phyloP scores from a whole-genome alignment of 129 eudicot genomes.

The Flaveria sonorensis region DNA sequence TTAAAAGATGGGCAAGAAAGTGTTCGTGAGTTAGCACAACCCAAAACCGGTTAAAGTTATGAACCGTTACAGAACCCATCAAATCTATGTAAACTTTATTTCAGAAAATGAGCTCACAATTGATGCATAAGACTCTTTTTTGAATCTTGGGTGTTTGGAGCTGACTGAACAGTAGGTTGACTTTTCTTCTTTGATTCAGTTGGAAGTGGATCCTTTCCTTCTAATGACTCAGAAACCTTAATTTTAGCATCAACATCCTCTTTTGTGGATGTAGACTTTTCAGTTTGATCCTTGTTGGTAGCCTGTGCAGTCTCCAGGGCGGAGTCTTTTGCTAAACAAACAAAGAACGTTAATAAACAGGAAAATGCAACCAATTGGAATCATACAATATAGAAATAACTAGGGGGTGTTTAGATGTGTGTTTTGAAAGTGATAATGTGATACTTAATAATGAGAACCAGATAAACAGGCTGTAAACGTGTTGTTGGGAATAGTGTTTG shows the following conservation, averaged over 20 bases:
- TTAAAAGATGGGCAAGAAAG: background rate
- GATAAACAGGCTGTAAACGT: background rate
- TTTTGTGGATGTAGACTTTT: conserved; percentile 22
- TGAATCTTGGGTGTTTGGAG: conserved; percentile 23
- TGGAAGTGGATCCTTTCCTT: conserved; percentile 22
- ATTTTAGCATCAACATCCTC: background rate
- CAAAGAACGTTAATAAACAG: conserved; percentile 2
- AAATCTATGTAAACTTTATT: background rate
- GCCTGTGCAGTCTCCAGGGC: conserved; percentile 18
- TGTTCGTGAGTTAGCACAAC: background rate
- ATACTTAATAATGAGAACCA: background rate
- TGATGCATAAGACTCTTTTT: conserved; percentile 44
- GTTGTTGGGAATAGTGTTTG: background rate
- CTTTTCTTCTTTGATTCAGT: conserved; percentile 27
- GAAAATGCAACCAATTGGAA: conserved; percentile 11
- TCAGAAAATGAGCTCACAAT: conserved; percentile 34
- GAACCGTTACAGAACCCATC: background rate
- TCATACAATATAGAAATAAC: background rate
- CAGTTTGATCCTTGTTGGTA: conserved; percentile 16
- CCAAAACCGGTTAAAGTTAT: background rate
- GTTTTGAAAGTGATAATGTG: background rate
- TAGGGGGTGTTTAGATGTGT: background rate
- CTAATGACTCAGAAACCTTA: conserved; percentile 17
- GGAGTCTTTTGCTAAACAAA: conserved; percentile 24
- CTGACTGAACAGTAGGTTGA: conserved; percentile 13